phyloP scores from a whole-genome alignment of 2,329 filamentous ascomycete genomes.

The Xylariomycetidae sp. region DNA sequence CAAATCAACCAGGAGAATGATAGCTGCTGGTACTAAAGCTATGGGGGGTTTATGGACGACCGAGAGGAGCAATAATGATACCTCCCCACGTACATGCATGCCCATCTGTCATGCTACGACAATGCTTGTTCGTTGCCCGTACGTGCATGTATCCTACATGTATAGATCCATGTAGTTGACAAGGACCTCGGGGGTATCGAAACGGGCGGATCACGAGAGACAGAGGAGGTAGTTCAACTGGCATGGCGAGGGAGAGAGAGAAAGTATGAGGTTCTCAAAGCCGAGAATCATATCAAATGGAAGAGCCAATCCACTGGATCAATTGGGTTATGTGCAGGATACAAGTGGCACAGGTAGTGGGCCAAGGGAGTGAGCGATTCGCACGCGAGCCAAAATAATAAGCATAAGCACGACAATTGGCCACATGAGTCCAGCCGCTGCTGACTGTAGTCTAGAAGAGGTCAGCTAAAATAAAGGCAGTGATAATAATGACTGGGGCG shows the following conservation, averaged over 20 bases:
- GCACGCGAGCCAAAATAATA: slow-evolving; percentile 17
- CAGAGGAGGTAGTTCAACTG: slow-evolving; percentile 11
- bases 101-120: slow-evolving; percentile 32
- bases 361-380: slow-evolving; percentile 25
- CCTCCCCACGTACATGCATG: slow-evolving; percentile 29
- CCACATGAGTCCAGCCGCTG: slow-evolving; percentile 20
- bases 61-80: slow-evolving; percentile 17
- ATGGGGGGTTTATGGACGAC: slow-evolving; percentile 13
- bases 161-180: slow-evolving; percentile 26
- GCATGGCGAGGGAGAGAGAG: slow-evolving; percentile 13
- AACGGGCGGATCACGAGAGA: no score
- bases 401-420: slow-evolving; percentile 21
- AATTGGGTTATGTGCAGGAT: slow-evolving; percentile 14
- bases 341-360: slow-evolving; percentile 17
- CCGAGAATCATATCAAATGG: slow-evolving; percentile 12
- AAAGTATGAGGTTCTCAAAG: slow-evolving; percentile 18
- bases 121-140: slow-evolving; percentile 24
- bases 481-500: no score
- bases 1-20: slow-evolving; percentile 29
- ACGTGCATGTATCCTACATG: slow-evolving; percentile 27
- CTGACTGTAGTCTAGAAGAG: slow-evolving; percentile 14
- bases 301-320: slow-evolving; percentile 19
- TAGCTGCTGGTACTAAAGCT: no score
- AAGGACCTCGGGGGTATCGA: slow-evolving; percentile 21
- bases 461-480: slow-evolving; percentile 17